phyloP scores from a whole-genome alignment of 1,139 yeast genomes.

The Geotrichum citri-aurantii region DNA sequence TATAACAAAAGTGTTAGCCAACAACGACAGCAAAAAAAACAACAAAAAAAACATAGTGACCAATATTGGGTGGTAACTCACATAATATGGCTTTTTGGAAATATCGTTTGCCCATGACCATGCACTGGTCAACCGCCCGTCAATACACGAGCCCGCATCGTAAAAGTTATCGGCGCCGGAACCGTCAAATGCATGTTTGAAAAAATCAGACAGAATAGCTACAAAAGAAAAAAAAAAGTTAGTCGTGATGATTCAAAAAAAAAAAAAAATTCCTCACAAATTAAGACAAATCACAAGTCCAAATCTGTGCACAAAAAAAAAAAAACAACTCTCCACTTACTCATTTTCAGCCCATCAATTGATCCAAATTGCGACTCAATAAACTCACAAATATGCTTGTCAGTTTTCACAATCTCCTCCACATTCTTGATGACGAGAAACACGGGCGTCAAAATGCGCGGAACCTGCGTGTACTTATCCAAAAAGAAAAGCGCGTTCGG shows the following conservation, averaged over 20 bases:
- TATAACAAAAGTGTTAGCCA: neutral
- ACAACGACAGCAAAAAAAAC: slow-evolving; percentile 4
- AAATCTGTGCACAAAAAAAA: neutral
- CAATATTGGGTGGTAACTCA: slow-evolving; percentile 2
- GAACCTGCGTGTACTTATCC: slow-evolving; percentile 72
- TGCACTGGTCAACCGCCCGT: slow-evolving; percentile 69
- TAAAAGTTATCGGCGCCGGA: slow-evolving; percentile 74
- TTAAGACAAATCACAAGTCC: neutral
- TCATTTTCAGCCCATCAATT: slow-evolving; percentile 44
- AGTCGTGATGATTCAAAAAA: neutral
- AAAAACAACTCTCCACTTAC: no score
- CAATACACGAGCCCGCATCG: slow-evolving; percentile 76
- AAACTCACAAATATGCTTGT: slow-evolving; percentile 39
- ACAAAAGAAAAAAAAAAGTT: neutral
- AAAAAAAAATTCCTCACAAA: neutral
- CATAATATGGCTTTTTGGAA: slow-evolving; percentile 54
- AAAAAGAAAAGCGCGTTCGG: slow-evolving; percentile 71
- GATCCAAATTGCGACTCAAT: slow-evolving; percentile 52
- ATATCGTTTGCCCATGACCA: slow-evolving; percentile 75
- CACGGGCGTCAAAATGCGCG: slow-evolving; percentile 64
- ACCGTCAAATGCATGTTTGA: slow-evolving; percentile 69
- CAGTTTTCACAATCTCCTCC: neutral
- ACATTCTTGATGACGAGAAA: slow-evolving; percentile 48
- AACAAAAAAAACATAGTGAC: neutral
- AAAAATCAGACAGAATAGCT: slow-evolving; percentile 56